These are phyloP conservation scores for Globisporangium parvum DNA, from an alignment of 352 stramenopile genomes.

Conservation along the genomic window DNA sequence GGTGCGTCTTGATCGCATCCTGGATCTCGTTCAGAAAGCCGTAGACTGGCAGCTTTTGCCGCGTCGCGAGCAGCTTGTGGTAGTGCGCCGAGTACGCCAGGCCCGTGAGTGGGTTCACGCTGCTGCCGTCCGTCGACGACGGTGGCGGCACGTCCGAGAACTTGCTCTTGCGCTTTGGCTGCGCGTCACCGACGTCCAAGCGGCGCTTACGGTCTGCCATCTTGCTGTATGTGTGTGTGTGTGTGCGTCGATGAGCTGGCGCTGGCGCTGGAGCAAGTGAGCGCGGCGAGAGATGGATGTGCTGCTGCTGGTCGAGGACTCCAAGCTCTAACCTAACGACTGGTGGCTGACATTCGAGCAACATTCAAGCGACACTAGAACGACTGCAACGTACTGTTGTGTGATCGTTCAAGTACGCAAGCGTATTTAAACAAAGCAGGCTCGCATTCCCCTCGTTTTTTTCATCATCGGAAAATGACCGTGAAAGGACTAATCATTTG, in stretches of 20 bases:
- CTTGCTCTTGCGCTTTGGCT: constrained; percentile 70
- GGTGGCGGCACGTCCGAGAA: constrained; percentile 61
- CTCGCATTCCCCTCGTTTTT: no score
- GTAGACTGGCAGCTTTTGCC: constrained; percentile 97
- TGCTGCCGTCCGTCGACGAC: neutral
- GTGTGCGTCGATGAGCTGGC: neutral
- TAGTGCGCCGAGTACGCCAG: constrained; percentile 89
- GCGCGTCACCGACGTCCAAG: constrained; percentile 50
- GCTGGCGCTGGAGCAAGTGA: neutral
- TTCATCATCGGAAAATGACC: no score
- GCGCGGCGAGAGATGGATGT: neutral
- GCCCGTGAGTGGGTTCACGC: constrained; percentile 91
- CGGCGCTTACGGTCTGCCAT: constrained; percentile 69
- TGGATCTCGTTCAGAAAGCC: constrained; percentile 97
- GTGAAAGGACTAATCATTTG: no score
- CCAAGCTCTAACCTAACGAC: no score
- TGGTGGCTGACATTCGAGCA: no score
- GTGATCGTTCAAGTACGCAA: no score
- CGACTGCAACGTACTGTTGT: no score
- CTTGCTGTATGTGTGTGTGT: neutral
- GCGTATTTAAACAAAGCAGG: no score
- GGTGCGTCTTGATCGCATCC: constrained; percentile 90
- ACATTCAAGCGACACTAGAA: no score
- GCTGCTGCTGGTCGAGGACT: neutral
- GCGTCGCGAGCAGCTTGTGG: constrained; percentile 85